A percentile compares a stretch with the other conserved stretches of the same genome.
Conservation (phyloP, 768 basidiomycete species). For the Crassisporium funariophilum region DNA sequence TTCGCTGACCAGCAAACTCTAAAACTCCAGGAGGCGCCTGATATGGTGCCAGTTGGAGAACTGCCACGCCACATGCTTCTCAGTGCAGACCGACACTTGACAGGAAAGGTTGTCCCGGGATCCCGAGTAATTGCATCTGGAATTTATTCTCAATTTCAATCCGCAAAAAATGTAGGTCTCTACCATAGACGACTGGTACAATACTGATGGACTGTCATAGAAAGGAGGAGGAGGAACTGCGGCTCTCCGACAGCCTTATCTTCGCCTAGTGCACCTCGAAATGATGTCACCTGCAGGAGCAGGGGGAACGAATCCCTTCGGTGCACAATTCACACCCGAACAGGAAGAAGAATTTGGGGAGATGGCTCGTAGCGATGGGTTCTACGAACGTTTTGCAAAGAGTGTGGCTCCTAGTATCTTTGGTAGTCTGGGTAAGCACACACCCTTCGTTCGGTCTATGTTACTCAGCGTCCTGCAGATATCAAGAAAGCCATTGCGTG, state of each 20-base stretch:
- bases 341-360: conserved; percentile 97
- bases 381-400: conserved; percentile 92
- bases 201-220: conserved; percentile 33
- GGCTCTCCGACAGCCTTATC: conserved; percentile 91
- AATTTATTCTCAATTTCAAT: conserved; percentile 95
- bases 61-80: conserved; percentile 93
- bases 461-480: conserved; percentile 51
- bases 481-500: conserved; percentile 98
- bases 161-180: conserved; percentile 72
- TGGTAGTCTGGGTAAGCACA: conserved; percentile 77
- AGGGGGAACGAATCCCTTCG: conserved; percentile 80
- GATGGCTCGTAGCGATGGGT: conserved; percentile 84
- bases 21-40: conserved; percentile 97
- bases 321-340: conserved; percentile 87
- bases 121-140: conserved; percentile 95
- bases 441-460: background rate
- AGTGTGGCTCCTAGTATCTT: conserved; percentile 98
- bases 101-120: conserved; percentile 93
- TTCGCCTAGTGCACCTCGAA: conserved; percentile 91
- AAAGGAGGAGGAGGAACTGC: conserved; percentile 82
- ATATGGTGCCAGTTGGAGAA: conserved; percentile 99
- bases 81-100: conserved; percentile 87
- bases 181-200: background rate
- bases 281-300: conserved; percentile 77
- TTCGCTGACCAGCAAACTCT: conserved; percentile 97